phyloP scores from a whole-genome alignment of 148 eudicot genomes.

The Chenopodium formosanum region DNA sequence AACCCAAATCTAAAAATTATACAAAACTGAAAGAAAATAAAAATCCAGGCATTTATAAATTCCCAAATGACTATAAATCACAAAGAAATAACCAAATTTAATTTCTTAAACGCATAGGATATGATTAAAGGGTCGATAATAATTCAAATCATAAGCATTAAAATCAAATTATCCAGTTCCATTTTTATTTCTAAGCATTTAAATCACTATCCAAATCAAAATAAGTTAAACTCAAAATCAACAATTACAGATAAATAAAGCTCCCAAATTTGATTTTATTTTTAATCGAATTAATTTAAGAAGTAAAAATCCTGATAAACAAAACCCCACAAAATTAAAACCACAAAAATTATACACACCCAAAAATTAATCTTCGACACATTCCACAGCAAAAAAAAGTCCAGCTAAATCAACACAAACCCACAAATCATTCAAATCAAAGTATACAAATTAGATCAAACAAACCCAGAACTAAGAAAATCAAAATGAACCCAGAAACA shows the following conservation, averaged over 20 bases:
- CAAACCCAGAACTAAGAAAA: not conserved
- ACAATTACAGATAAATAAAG: not conserved
- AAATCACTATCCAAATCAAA: not conserved
- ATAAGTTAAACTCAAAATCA: not conserved
- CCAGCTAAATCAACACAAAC: constrained; percentile 1
- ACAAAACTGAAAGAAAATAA: not conserved
- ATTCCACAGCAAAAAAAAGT: not conserved
- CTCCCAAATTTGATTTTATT: not conserved
- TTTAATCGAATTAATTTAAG: not conserved
- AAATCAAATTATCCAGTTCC: too few species aligned
- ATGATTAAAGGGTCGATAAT: not conserved
- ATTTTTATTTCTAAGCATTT: too few species aligned
- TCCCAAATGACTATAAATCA: not conserved
- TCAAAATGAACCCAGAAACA: not conserved
- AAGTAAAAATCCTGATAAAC: not conserved
- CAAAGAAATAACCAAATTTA: not conserved
- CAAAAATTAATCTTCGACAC: not conserved
- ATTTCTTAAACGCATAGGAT: not conserved
- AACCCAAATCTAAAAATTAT: not conserved
- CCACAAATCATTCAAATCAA: not conserved
- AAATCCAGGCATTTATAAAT: not conserved
- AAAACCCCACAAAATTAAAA: not conserved
- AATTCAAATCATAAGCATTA: too few species aligned
- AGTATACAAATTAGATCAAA: not conserved
- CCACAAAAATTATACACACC: too few species aligned